Conservation (phyloP, 768 basidiomycete genomes). For the Cantharellus anzutake region DNA sequence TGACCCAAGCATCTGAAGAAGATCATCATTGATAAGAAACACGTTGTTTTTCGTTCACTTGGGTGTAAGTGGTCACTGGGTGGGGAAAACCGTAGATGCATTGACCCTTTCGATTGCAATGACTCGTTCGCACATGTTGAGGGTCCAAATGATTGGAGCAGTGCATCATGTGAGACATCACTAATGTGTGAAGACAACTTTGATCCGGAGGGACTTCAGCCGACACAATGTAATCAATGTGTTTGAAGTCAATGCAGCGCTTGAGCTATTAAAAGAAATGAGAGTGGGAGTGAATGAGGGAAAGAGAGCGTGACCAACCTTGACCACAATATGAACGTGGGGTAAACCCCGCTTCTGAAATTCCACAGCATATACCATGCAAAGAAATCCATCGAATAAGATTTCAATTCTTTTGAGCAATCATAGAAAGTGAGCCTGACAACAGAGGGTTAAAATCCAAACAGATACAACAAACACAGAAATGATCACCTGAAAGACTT, state of each 20-base stretch:
- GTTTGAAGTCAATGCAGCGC: constrained; percentile 8
- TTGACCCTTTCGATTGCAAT: not conserved
- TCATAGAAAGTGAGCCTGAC: not conserved
- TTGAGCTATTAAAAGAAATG: constrained; percentile 14
- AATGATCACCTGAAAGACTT: constrained; percentile 18
- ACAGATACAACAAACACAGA: constrained; percentile 18
- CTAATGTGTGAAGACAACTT: not conserved
- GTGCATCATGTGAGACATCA: not conserved
- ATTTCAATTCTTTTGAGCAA: not conserved
- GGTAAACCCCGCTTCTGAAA: constrained; percentile 27
- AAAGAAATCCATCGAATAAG: constrained; percentile 10
- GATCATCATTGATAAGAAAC: constrained; percentile 5
- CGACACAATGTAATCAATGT: constrained; percentile 19
- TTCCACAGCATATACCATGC: constrained; percentile 20
- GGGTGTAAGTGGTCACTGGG: constrained; percentile 11
- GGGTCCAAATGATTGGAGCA: not conserved
- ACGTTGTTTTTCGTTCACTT: constrained; percentile 15
- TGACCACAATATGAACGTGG: constrained; percentile 22
- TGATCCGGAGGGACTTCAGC: constrained; percentile 19
- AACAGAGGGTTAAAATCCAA: too few relatives aligned
- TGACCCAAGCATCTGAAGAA: not conserved
- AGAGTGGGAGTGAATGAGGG: constrained; percentile 5
- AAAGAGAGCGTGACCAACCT: not conserved
- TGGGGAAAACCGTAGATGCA: constrained; percentile 9
- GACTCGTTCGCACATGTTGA: not conserved